Base-by-base conservation (phyloP, 202 grass and related monocot genomes). In the Bolboschoenoplectus hybrid region DNA sequence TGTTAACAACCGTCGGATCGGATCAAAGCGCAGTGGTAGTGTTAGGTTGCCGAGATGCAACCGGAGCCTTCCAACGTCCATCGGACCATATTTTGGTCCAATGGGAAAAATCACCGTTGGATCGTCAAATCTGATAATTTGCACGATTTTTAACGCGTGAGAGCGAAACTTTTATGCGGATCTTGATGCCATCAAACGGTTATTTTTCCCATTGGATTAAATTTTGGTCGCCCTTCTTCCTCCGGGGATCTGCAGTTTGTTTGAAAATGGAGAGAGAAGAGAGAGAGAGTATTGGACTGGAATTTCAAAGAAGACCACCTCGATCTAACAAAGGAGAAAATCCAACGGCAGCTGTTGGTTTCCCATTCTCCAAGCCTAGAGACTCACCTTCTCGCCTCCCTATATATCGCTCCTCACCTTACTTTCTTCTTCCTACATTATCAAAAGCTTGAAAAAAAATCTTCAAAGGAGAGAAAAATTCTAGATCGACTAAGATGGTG, bases 261-360 rank as follows among this genome's bases (percentile, higher is more conserved):
- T 64, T 47, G 0, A 83, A 83, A 83, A 44, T 67, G 38, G 62
- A 83, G 45, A 40, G 19, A 7, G 16, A 38, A 39, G 53, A 35
- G 55, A 38, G 79, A 82, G 58, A 64, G 38, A 7, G 26, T 26
- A 64, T 16, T 14, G n/a, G 62, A 72, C 6, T 17, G 34, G 55
- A 71, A 66, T 16, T 39, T 43, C 67, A 56, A 17, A 41, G 49
- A 2, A 35, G 64, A 39, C 64, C 51, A 47, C 72, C 75, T 74
- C 52, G 83, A 85, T 73, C 67, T 50, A 44, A 55, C 26, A 26
- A 26, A 5, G 6, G 3, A 5, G n/a, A 32, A 34, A 90, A 90
- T 87, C 85, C 71, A 84, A 90, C 88, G 85, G 88, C 81, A 49
- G 81, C 45, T 60, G 82, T 87, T 84, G 71, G 85, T 90, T 90